Conservation (phyloP, 1,284 basidiomycete genomes). For the Cystobasidium slooffiae region DNA sequence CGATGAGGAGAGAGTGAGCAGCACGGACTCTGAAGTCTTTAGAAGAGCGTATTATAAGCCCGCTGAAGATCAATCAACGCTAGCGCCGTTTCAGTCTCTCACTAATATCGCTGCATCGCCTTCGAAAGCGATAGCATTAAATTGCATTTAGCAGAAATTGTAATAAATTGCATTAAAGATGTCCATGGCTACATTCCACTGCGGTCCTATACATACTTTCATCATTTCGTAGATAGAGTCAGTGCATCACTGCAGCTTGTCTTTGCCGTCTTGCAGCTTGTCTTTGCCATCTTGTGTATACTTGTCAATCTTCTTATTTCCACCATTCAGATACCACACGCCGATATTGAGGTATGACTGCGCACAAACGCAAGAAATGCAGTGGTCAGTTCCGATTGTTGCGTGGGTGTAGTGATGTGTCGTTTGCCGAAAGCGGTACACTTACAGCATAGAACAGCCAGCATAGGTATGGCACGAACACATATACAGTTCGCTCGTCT, state of each 20-base stretch:
- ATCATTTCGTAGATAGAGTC: not conserved
- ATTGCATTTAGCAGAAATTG: too few species aligned
- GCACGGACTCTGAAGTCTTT: too few species aligned
- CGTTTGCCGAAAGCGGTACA: not conserved
- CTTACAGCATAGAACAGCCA: conserved; percentile 65
- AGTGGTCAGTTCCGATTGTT: not conserved
- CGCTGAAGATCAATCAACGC: too few species aligned
- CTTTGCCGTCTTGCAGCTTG: not conserved
- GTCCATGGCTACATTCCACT: too few species aligned
- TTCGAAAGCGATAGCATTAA: too few species aligned
- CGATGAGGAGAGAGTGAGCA: too few species aligned
- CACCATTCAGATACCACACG: conserved; percentile 40
- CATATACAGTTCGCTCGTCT: conserved; percentile 44
- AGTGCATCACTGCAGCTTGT: not conserved
- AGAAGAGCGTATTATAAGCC: too few species aligned
- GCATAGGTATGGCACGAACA: conserved; percentile 54
- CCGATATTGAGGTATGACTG: conserved; percentile 36
- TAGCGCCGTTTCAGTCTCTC: too few species aligned
- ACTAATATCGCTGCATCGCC: too few species aligned
- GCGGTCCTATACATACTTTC: too few species aligned
- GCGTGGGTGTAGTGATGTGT: not conserved
- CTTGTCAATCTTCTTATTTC: conserved; percentile 31
- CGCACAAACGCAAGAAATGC: not conserved
- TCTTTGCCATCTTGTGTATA: conserved; percentile 23
- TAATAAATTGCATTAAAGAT: too few species aligned